Base-by-base conservation (phyloP, 2,329 filamentous ascomycete genomes). In the Alternaria incomplexa region DNA sequence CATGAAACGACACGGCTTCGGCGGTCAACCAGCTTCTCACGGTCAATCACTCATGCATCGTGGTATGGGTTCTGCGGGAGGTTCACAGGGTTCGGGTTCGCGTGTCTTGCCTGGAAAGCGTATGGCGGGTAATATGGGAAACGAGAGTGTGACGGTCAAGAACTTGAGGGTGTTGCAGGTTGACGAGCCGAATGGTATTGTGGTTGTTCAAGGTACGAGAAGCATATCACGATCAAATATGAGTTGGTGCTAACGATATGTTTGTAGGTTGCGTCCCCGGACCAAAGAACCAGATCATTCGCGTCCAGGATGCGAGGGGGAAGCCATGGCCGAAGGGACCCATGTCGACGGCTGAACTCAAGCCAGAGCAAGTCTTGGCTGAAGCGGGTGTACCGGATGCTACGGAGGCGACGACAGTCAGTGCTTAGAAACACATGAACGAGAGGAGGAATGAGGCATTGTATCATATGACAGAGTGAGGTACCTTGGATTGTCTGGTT, bases 51-150 rank as follows among this genome's bases (percentile, higher is more conserved):
- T 93, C 83, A 93, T 93, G 76, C 96, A 99, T 86, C 88, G 96
- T 76, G 92, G 92, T 26, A 92, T 97, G 83, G 96, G 96, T 85
- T 95, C 93, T 32, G 87, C 91, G 8, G 96, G 96, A 79, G 93
- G 91, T 63, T 92, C 91, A 72, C 96, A 99, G 82, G 96, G 96
- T 68, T 90, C 91, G 78, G 96, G 96, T 83, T 96, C 93, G 66
- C 89, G 96, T 82, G 95, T 99, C 23, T 84, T 93, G 77, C 96
- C 96, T 0, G 96, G 96, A 64, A 99, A 99, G 88, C 96, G 93
- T 83, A 99, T 99, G 96, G 89, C 96, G 4, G 96, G 96, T 58
- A 89, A 93, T 63, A 98, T 99, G 96, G 96, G 96, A 67, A 92
- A 91, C 69, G 88, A 97, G 81, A 89, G 88, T 70, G 91, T 93